Evolutionary conservation across 768 basidiomycete genomes (phyloP), one percentile per base, ranked within the genome.

Genomic region (Nidularia sp.): DNA sequence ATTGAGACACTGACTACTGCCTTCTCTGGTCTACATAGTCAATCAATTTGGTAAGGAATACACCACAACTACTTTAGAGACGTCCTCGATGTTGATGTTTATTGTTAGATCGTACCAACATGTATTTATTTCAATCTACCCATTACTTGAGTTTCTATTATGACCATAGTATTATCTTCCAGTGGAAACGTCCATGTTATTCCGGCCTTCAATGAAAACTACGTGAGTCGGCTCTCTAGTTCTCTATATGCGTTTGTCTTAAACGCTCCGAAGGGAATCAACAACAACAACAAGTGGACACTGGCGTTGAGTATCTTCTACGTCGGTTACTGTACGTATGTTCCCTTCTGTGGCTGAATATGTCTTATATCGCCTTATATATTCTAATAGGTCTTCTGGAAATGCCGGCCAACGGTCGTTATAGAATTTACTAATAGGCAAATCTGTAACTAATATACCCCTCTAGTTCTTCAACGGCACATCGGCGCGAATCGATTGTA

Each of bases 401-500:
- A 59, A 81, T 81, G 67, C 81, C 79, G 25, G 79, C 80, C 1
- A 83, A 83, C 56, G 68, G 80, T 77, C 48, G 34, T 8, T 6
- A 44, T 13, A 43, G 10, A 18, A 18, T 18, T 12, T 25, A 22
- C 31, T 31, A 18, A 7, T 51, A 18, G 15, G 13, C 29, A 29
- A n/a, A n/a, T 34, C 31, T 8, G 7, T 5, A n/a, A 34, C 18
- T 51, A 15, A 41, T 8, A n/a, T 29, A 45, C 45, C 36, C 15
- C 2, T 18, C 18, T 55, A 81, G 80, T 83, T 34, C 67, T 83
- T 1, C 81, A 83, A 60, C 73, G 80, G 8, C 64, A 72, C 56
- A 83, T 83, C 47, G 81, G 81, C 0, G 81, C 81, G 6, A 81
- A 83, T 54, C 66, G 78, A 58, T 83, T 81, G 80, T 80, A 53